Evolutionary conservation across 2,329 filamentous ascomycete species (phyloP).

Genomic region (Exophiala oligosperma): DNA sequence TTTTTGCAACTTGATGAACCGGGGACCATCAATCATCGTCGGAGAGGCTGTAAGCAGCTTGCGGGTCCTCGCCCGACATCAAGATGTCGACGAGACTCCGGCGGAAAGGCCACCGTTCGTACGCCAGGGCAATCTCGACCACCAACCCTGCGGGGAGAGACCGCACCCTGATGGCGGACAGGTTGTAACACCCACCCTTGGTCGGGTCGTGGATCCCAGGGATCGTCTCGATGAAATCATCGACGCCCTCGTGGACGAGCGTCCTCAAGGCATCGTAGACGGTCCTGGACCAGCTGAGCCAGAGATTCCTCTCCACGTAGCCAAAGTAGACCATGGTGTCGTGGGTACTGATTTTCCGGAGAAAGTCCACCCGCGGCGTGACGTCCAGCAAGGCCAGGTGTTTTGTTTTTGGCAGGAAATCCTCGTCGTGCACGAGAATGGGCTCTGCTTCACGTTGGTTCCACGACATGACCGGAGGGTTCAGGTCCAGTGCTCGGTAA

Average conservation of each 20-base stretch:
- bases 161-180: slow-evolving; percentile 21
- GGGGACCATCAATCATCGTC: slow-evolving; percentile 1
- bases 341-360: slow-evolving; percentile 48
- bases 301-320: slow-evolving; percentile 18
- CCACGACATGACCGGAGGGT: slow-evolving; percentile 24
- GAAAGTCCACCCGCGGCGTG: slow-evolving; percentile 56
- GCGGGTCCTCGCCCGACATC: slow-evolving; percentile 9
- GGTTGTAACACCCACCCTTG: slow-evolving; percentile 26
- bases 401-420: slow-evolving; percentile 20
- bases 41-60: slow-evolving; percentile 9
- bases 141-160: slow-evolving; percentile 21
- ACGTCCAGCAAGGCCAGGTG: slow-evolving; percentile 47
- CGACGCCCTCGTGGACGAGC: slow-evolving; percentile 17
- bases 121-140: slow-evolving; percentile 29
- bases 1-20: no score
- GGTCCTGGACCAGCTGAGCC: slow-evolving; percentile 1
- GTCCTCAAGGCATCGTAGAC: slow-evolving; percentile 16
- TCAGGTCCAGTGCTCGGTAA: slow-evolving; percentile 20
- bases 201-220: slow-evolving; percentile 23
- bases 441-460: slow-evolving; percentile 24
- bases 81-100: slow-evolving; percentile 18
- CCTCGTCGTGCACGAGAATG: slow-evolving; percentile 19
- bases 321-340: slow-evolving; percentile 26
- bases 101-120: slow-evolving; percentile 28
- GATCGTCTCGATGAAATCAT: slow-evolving; percentile 26